Conservation (phyloP, 179 eudicot species). For the Pouteria campechiana region DNA sequence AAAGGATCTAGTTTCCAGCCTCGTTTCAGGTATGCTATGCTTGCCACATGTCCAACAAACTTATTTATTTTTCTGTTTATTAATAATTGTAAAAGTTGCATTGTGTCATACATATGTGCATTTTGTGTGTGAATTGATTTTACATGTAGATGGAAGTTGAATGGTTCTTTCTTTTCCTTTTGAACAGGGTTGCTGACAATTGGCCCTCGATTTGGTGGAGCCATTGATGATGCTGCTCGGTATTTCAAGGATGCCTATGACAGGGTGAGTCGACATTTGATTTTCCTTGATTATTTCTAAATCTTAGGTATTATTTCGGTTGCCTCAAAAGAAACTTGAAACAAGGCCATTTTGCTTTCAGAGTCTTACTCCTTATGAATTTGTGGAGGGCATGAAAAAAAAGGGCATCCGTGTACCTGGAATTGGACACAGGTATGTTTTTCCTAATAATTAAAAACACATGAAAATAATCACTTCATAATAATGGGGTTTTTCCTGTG, state of each 20-base stretch:
- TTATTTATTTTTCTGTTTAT: no score
- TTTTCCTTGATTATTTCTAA: background rate
- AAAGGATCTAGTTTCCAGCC: constrained; percentile 95
- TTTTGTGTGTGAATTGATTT: no score
- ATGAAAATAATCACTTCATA: no score
- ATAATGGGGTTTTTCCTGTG: no score
- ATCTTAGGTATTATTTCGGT: no score
- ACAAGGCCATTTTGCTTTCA: constrained; percentile 12
- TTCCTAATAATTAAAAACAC: no score
- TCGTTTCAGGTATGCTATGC: constrained; percentile 63
- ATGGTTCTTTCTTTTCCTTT: no score
- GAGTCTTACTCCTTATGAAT: constrained; percentile 87
- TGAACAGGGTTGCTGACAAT: constrained; percentile 82
- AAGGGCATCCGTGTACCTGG: constrained; percentile 99
- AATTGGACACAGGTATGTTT: constrained; percentile 95
- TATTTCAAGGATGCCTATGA: constrained; percentile 98
- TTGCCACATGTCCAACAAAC: background rate
- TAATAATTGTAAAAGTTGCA: no score
- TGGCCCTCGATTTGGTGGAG: constrained; percentile 99
- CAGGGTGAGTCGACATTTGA: constrained; percentile 34
- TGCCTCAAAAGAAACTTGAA: background rate
- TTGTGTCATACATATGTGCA: no score
- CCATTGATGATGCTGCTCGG: constrained; percentile 97
- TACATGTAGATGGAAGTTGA: no score
- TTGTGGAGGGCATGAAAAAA: constrained; percentile 96